phyloP scores from a whole-genome alignment of 2,329 filamentous ascomycete genomes.

The Pseudogymnoascus sp. region DNA sequence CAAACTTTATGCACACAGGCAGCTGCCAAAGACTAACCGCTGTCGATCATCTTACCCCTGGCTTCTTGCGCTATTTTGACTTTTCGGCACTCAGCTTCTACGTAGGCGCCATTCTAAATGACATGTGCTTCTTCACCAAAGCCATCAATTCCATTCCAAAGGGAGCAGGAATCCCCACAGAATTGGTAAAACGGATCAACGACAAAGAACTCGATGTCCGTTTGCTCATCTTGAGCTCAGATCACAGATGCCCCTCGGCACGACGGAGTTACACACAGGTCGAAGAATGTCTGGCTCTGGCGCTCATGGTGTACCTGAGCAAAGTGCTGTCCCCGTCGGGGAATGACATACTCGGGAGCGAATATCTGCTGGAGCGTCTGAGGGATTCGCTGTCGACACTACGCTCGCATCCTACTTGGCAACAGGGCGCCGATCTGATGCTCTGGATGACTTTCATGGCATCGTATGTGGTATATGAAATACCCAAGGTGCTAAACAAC shows the following conservation, averaged over 20 bases:
- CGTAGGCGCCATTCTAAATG: not conserved
- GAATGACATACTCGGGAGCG: not conserved
- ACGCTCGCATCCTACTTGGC: not conserved
- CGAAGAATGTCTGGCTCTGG: not conserved
- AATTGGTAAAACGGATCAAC: not conserved
- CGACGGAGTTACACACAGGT: not conserved
- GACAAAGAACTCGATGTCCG: not conserved
- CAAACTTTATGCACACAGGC: not conserved
- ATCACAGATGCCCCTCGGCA: not conserved
- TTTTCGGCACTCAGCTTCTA: not conserved
- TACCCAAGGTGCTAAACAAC: not conserved
- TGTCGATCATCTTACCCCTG: not conserved
- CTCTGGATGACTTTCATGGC: not conserved
- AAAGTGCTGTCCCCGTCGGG: not conserved
- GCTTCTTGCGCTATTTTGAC: not conserved
- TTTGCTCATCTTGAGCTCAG: not conserved
- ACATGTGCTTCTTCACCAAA: constrained; percentile 2
- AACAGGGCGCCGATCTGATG: not conserved
- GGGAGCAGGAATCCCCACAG: not conserved
- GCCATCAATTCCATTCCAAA: not conserved
- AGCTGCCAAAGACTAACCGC: not conserved
- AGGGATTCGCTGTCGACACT: not conserved
- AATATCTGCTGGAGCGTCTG: not conserved
- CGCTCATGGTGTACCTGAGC: not conserved
- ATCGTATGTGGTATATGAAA: not conserved